phyloP scores from a whole-genome alignment of 1,284 basidiomycete species.

The Baeospora myosura region DNA sequence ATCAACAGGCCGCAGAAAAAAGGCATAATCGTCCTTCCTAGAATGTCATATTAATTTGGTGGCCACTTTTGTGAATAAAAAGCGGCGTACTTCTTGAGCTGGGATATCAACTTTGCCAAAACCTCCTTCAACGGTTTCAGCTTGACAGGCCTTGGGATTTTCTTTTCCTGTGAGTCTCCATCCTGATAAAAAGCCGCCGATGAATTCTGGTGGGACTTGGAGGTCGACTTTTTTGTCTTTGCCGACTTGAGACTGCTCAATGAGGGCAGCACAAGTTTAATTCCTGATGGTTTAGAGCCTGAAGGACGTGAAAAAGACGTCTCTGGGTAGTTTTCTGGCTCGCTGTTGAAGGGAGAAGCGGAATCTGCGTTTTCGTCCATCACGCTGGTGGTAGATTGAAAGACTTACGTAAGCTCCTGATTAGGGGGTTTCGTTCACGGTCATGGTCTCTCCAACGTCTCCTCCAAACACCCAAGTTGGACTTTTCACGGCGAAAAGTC shows the following conservation, averaged over 20 bases:
- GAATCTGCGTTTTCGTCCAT: neutral
- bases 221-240: slow-evolving; percentile 30
- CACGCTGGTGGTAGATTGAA: too few species aligned
- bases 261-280: slow-evolving; percentile 9
- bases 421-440: too few species aligned
- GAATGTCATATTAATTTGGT: slow-evolving; percentile 4
- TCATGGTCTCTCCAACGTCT: too few species aligned
- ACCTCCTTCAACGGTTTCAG: slow-evolving; percentile 74
- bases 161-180: slow-evolving; percentile 30
- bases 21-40: slow-evolving; percentile 82
- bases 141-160: slow-evolving; percentile 50
- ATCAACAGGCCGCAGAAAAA: slow-evolving; percentile 73
- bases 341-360: neutral
- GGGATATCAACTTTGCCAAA: slow-evolving; percentile 51
- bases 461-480: too few species aligned
- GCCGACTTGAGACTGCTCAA: slow-evolving; percentile 27
- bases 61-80: neutral
- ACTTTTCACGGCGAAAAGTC: too few species aligned
- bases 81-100: slow-evolving; percentile 62
- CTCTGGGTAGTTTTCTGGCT: neutral
- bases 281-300: slow-evolving; percentile 1
- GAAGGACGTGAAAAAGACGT: neutral
- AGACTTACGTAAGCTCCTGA: too few species aligned
- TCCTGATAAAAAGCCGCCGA: slow-evolving; percentile 22
- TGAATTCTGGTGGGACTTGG: slow-evolving; percentile 22